Evolutionary conservation across 345 rosid genomes (phyloP), one percentile per base, ranked within the genome.

Genomic region (Cardamine chenopodiifolia): DNA sequence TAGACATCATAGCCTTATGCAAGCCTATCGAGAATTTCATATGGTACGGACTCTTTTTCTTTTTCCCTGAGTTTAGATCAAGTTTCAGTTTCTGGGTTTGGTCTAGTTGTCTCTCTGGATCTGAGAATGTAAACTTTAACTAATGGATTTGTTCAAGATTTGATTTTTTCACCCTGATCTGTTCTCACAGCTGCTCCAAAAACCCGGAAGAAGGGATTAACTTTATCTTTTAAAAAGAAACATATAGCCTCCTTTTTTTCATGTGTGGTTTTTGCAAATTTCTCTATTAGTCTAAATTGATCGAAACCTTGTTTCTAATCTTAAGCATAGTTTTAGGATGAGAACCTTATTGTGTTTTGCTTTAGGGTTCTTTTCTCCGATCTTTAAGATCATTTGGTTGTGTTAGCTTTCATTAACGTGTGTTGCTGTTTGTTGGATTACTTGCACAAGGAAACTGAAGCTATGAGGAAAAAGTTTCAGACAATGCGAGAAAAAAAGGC

Each of bases 1-100:
- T 60, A 89, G 78, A 78, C 87, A 82, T 73, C 88, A 81, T 63
- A 81, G 81, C 42, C 90, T 89, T 66, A 53, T 80, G 89, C 93
- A 91, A 77, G 95, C 87, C 74, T 89, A 73, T 66, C 76, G 65
- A 61, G 89, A 87, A 61, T 56, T 89, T 40, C 72, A 72, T 17
- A 85, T 78, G 91, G 97, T 91, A 79, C 47, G 0, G 22, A 6
- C 47, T 55, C 8, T 20, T 2, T 42, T 31, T 23, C 10, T 7
- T 47, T 71, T 67, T 66, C 47, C n/a, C 45, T 42, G 11, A 71
- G 59, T 62, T 74, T 68, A 29, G 17, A 47, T 72, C 31, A 71
- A 66, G 64, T 75, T 79, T 57, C 22, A 31, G 55, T 70, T 71
- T 75, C 6, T 71, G 17, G 31, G 66, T 79, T 66, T 65, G 22